Evolutionary conservation across 352 stramenopile genomes (phyloP), one percentile per base, ranked within the genome.

Genomic region (Peronospora belbahrii): DNA sequence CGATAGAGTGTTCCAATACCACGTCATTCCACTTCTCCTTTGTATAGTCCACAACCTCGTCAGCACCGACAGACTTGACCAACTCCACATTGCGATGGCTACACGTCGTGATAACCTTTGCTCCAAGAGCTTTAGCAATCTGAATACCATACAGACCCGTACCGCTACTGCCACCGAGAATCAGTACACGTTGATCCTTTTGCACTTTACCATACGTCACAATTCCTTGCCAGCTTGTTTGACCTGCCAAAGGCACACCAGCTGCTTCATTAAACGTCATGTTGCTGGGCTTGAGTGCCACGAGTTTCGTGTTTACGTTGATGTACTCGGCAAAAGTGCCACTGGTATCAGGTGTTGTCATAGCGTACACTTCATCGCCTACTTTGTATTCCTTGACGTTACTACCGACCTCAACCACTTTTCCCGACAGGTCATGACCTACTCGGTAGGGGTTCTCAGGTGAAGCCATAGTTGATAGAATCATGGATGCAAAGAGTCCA

Each of bases 121-220:
- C 63, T 1, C 58, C 64, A 2, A 67, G 18, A 3, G 53, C 54
- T 53, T 81, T 80, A 23, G 74, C 70, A 38, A 91, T 63, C 41
- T 88, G 77, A 19, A 83, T 42, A 8, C 45, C 76, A 22, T 75
- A 71, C 6, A 76, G 22, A 13, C 80, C 80, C 22, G 74, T 78
- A 38, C 70, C 65, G 28, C 77, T 73, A 54, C 67, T 80, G 11
- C 76, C 74, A 6, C 46, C 46, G 2, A 54, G 37, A 14, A 87
- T 60, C 4, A 87, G 43, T 35, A 85, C 54, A 20, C 49, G 46
- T 24, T 61, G 48, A 20, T 39, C 65, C 37, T 31, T 53, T 38
- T 66, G 54, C 27, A 65, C 34, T 15, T 59, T 62, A 22, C 56
- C 56, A 22, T 68, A 55, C 6, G 54, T 41, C 15, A 27, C 15